These are phyloP conservation scores for Trypanosoma cruzi DNA, from an alignment of 208 protist species.

Conservation along the genomic window DNA sequence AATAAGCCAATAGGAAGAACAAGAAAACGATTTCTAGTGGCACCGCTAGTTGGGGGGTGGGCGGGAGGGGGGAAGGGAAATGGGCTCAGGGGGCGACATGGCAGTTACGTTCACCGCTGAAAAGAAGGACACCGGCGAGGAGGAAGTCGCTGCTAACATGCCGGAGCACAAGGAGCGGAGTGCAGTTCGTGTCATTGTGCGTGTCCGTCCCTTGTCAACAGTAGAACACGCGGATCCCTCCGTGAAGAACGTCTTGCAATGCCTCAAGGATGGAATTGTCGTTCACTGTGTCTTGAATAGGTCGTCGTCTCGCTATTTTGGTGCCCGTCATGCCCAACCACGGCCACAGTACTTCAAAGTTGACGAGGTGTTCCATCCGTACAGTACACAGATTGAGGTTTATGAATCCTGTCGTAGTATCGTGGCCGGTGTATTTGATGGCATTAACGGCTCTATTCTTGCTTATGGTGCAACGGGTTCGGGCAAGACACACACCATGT, in stretches of 20 bases:
- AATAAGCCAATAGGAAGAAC: background rate
- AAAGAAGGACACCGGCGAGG: background rate
- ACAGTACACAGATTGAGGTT: slow-evolving; percentile 73
- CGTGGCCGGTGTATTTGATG: slow-evolving; percentile 68
- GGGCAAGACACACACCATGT: slow-evolving; percentile 93
- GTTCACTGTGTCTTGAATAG: slow-evolving; percentile 31
- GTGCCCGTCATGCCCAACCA: slow-evolving; percentile 15
- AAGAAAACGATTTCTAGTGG: no score
- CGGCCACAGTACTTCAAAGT: slow-evolving; percentile 70
- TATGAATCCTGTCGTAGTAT: slow-evolving; percentile 69
- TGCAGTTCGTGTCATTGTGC: slow-evolving; percentile 65
- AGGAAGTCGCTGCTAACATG: background rate
- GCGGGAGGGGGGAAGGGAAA: background rate
- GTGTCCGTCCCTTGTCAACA: slow-evolving; percentile 71
- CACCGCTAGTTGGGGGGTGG: no score
- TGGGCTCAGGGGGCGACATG: background rate
- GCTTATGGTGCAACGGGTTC: slow-evolving; percentile 89
- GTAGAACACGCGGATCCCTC: slow-evolving; percentile 64
- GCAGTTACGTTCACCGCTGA: background rate
- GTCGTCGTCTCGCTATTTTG: slow-evolving; percentile 22
- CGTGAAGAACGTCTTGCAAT: slow-evolving; percentile 63
- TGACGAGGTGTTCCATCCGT: slow-evolving; percentile 68
- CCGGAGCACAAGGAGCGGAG: background rate
- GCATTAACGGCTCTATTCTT: slow-evolving; percentile 86
- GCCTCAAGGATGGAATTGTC: slow-evolving; percentile 63